Percentiles rank a stretch among this genome's conserved stretches.
These are phyloP conservation scores for Debaryomyces sp. DNA, from an alignment of 1,139 yeast species.

Conservation along the genomic window DNA sequence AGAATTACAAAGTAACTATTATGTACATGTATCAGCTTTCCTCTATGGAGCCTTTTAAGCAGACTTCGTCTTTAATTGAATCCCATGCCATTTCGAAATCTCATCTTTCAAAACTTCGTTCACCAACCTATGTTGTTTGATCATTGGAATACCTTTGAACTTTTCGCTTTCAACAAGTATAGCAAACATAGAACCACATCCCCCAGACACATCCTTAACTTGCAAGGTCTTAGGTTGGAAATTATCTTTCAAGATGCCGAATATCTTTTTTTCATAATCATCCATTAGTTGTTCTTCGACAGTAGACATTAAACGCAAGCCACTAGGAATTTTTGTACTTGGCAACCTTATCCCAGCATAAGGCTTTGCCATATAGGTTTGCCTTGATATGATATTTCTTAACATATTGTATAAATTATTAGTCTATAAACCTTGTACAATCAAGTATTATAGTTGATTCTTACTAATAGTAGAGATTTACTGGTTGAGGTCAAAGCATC, in stretches of 20 bases:
- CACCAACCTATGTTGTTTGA: slow-evolving; percentile 91
- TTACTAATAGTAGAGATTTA: slow-evolving; percentile 4
- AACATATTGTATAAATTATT: neutral
- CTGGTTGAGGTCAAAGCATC: slow-evolving; percentile 4
- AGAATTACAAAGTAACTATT: neutral
- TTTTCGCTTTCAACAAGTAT: slow-evolving; percentile 71
- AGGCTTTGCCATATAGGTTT: neutral
- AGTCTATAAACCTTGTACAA: neutral
- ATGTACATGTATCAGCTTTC: neutral
- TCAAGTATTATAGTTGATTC: neutral
- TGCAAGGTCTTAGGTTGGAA: slow-evolving; percentile 62
- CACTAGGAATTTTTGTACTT: neutral
- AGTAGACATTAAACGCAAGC: slow-evolving; percentile 7
- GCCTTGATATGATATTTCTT: neutral
- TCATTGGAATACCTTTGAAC: slow-evolving; percentile 79
- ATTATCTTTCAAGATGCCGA: slow-evolving; percentile 52
- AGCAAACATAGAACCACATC: slow-evolving; percentile 98
- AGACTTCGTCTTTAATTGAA: slow-evolving; percentile 77
- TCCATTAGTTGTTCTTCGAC: slow-evolving; percentile 39
- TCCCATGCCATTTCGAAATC: slow-evolving; percentile 91
- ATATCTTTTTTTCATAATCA: slow-evolving; percentile 70
- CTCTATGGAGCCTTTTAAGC: slow-evolving; percentile 14
- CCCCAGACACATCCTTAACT: slow-evolving; percentile 85
- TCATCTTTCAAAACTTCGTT: slow-evolving; percentile 83
- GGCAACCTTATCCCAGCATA: neutral